Conservation (phyloP, 2,329 filamentous ascomycete species). For the Neofusicoccum laricinum region DNA sequence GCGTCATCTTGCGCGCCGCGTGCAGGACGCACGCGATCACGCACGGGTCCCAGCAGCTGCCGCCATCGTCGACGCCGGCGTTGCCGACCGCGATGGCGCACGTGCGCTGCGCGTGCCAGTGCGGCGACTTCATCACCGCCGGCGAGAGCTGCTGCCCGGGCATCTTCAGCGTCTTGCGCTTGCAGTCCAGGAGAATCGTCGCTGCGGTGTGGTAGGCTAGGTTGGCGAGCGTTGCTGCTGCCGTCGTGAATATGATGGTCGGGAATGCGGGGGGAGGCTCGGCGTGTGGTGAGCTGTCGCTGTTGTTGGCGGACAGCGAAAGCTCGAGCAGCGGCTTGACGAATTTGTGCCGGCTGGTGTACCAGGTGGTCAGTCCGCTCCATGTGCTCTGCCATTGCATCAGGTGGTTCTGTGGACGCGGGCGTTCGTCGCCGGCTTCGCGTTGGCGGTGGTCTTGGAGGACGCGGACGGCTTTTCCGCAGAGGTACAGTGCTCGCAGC, state of each 20-base stretch:
- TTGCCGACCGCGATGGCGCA: constrained; percentile 52
- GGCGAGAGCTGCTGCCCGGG: constrained; percentile 25
- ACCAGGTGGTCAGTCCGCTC: constrained; percentile 23
- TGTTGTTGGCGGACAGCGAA: constrained; percentile 20
- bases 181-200: constrained; percentile 51
- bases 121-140: constrained; percentile 34
- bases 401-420: constrained; percentile 22
- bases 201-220: constrained; percentile 58
- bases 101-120: constrained; percentile 51
- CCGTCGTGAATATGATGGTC: constrained; percentile 47
- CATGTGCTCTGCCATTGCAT: constrained; percentile 24
- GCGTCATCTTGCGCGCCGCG: constrained; percentile 48
- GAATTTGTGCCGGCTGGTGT: constrained; percentile 22
- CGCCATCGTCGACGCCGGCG: constrained; percentile 26
- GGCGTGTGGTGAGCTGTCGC: constrained; percentile 12
- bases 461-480: not conserved
- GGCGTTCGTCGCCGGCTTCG: constrained; percentile 3
- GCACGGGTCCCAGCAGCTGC: constrained; percentile 48
- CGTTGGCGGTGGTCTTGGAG: not conserved
- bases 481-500: not conserved
- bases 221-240: constrained; percentile 46
- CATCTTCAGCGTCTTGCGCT: constrained; percentile 44
- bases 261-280: constrained; percentile 26
- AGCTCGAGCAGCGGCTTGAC: constrained; percentile 34
- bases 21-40: constrained; percentile 47